Percentiles rank a stretch among this genome's conserved stretches.
Evolutionary conservation across 352 stramenopile species (phyloP).

Genomic region (Labyrinthula sp.): DNA sequence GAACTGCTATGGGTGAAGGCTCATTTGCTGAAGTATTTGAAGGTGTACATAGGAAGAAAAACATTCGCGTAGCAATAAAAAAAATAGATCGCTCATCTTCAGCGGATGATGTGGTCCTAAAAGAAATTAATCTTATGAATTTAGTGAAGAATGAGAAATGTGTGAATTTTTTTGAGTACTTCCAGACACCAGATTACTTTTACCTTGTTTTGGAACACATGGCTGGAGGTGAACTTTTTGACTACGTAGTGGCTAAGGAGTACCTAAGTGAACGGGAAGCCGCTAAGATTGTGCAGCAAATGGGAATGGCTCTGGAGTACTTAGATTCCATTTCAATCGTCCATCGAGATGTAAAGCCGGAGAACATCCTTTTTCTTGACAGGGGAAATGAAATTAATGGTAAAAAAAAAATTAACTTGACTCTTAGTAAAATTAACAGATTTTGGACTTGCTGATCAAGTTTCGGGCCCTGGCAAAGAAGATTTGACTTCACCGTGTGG

Average conservation of each 20-base stretch:
- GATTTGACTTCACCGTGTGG: constrained; percentile 24
- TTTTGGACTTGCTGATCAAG: constrained; percentile 70
- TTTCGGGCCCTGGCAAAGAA: constrained; percentile 65
- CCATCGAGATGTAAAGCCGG: constrained; percentile 23
- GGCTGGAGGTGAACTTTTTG: constrained; percentile 55
- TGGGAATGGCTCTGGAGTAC: constrained; percentile 48
- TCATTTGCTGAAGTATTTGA: no score
- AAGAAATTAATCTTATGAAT: constrained; percentile 20
- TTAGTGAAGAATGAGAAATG: constrained; percentile 16
- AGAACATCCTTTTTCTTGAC: constrained; percentile 29
- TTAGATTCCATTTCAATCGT: constrained; percentile 17
- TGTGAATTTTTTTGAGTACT: constrained; percentile 21
- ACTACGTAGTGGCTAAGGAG: constrained; percentile 55
- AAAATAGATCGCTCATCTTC: no score
- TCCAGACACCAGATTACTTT: constrained; percentile 41
- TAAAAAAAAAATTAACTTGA: no score
- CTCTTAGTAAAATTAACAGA: constrained; percentile 75
- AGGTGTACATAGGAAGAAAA: no score
- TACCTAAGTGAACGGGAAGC: constrained; percentile 60
- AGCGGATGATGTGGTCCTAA: no score
- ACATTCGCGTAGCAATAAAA: no score
- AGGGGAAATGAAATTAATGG: constrained; percentile 11
- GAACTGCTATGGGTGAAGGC: no score
- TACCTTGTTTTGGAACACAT: constrained; percentile 63
- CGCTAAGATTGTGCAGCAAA: constrained; percentile 49